Base-by-base conservation (phyloP, 2,329 filamentous ascomycete genomes). In the Tolypocladium amazonense region DNA sequence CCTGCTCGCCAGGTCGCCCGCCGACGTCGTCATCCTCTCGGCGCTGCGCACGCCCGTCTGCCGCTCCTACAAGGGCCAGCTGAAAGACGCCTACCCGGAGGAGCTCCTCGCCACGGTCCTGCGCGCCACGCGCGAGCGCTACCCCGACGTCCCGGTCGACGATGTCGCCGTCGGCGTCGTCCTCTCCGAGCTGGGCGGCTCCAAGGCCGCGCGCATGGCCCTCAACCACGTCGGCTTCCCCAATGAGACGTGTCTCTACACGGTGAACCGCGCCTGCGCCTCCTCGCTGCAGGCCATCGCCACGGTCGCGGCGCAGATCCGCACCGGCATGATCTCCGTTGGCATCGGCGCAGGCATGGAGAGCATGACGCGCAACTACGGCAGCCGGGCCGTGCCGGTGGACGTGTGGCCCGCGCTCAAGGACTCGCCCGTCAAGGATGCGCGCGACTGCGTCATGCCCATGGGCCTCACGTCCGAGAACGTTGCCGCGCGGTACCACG, bases 291-390 rank as follows among this genome's bases (percentile, higher is more conserved):
- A 90, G 66, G 87, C 88, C 33, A 88, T 97, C 57, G 88, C 90
- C 1, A 77, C 80, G 18, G 79, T 96, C 3, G 88, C 89, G 6
- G 85, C 88, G 60, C 81, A 87, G 63, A 94, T 97, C 66, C 82
- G 85, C n/a, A 79, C 82, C 0, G 91, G 89, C 1, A 82, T 84
- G 66, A 88, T 93, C 57, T 82, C 86, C 62, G 79, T 81, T 0
- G 92, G 90, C 61, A 85, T 97, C 62, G 92, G 87, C 12, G 92
- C 89, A 2, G 92, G 92, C 37, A 96, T 95, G 89, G 92, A 97
- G 81, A 93, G 88, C 76, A 97, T 97, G 92, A 96, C 90, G 64
- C 78, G 88, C 65, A 96, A 96, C 76, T 97, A 97, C 74, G 92
- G 87, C 57, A 85, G 79, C 33, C 79, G 86, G 60, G 92, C 92